Evolutionary conservation across 2,329 filamentous ascomycete species (phyloP), one percentile per base, ranked within the genome.

Genomic region (Arthrocladium fulminans): DNA sequence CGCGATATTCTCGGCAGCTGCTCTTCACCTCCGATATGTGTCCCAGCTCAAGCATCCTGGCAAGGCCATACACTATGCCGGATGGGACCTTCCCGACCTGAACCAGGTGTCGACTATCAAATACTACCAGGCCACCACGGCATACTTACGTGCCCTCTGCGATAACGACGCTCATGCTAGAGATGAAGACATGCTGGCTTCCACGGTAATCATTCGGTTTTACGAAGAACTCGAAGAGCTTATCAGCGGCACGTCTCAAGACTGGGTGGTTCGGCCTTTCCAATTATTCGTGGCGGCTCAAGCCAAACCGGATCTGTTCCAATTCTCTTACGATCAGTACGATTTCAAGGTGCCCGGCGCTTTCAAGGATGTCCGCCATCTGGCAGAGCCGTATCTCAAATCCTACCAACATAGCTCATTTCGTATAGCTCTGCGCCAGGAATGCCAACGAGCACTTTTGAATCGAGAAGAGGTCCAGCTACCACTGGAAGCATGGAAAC

Each of bases 121-220:
- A 35, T 63, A 61, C 40, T 58, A 61, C 40, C 54, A 60, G 35
- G 56, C 54, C 2, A 61, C 57, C 29, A 59, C 60, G 41, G 57
- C 58, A 24, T 59, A 61, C 34, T 50, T 63, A 10, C 55, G 61
- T 30, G 55, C 57, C 37, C 46, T 63, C 15, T 61, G 59, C 1
- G 58, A 51, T 30, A 64, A 68, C 25, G 55, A 65, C 0, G 62
- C 61, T 2, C 67, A 66, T 2, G 63, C 71, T 1, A 61, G 68
- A 13, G 73, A 76, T 50, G 74, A 76, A 55, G 72, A 74, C 29
- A 59, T 77, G 2, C 69, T 78, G 27, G 75, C 76, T 0, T 75
- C 76, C 0, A 74, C 72, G 0, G 76, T 80, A 25, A 76, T 80
- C 8, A 65, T 80, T 1, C 67, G 77, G 1, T 73, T 76, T 2